phyloP scores from a whole-genome alignment of 78 protist species.

The Planoprotostelium fungivorum region DNA sequence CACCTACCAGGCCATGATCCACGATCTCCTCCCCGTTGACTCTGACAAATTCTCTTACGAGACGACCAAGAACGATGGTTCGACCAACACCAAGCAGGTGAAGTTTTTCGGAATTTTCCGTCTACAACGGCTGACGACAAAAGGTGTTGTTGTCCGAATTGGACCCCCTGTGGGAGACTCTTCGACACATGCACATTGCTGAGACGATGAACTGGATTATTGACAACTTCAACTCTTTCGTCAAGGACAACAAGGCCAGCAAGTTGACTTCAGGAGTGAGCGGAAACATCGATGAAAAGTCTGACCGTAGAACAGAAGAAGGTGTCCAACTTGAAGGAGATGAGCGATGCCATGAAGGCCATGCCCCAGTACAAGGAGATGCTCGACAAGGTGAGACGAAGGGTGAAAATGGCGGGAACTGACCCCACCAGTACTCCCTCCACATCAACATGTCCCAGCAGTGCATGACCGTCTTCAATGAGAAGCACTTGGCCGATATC shows the following conservation, averaged over 20 bases:
- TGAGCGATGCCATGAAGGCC: conserved; percentile 51
- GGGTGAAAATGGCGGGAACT: neutral
- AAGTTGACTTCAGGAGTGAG: conserved; percentile 3
- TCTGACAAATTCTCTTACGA: conserved; percentile 48
- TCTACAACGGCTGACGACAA: no score
- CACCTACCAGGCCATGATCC: conserved; percentile 84
- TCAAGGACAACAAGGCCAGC: conserved; percentile 34
- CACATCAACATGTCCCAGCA: conserved; percentile 67
- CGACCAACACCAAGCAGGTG: conserved; percentile 26
- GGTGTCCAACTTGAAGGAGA: conserved; percentile 49
- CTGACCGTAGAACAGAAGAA: neutral
- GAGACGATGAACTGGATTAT: conserved; percentile 51
- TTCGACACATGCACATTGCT: conserved; percentile 76
- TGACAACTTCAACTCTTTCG: conserved; percentile 54
- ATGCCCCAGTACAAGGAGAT: conserved; percentile 82
- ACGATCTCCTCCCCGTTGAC: conserved; percentile 64
- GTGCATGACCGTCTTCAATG: conserved; percentile 47
- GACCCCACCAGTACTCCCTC: conserved; percentile 35
- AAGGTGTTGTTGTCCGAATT: conserved; percentile 58
- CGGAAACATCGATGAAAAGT: neutral
- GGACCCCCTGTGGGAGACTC: conserved; percentile 67
- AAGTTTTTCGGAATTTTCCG: no score
- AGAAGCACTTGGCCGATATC: conserved; percentile 25
- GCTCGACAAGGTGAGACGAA: conserved; percentile 19
- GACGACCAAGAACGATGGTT: conserved; percentile 10